phyloP scores from a whole-genome alignment of 257 asterid genomes.

The Galeopsis tetrahit region DNA sequence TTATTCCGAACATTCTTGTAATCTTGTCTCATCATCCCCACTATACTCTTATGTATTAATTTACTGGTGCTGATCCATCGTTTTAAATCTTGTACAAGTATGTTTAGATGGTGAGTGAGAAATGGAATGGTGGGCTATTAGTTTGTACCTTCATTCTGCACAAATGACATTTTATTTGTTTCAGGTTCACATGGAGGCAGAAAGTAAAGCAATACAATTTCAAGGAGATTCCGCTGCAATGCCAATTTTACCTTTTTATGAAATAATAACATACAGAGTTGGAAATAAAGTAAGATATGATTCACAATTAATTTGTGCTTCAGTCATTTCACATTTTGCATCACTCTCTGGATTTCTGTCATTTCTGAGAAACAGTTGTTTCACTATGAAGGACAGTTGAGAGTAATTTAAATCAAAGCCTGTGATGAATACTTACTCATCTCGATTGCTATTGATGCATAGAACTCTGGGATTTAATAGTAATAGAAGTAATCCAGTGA shows the following conservation, averaged over 20 bases:
- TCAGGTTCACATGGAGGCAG: constrained; percentile 98
- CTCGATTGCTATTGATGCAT: background rate
- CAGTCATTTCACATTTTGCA: constrained; percentile 24
- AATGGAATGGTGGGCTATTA: constrained; percentile 64
- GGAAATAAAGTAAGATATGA: constrained; percentile 74
- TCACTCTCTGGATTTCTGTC: background rate
- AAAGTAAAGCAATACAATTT: constrained; percentile 66
- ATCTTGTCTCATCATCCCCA: constrained; percentile 11
- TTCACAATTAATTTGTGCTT: constrained; percentile 20
- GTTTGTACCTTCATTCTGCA: constrained; percentile 22
- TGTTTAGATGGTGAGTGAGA: constrained; percentile 85
- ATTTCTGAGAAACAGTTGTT: background rate
- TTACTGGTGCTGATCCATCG: constrained; percentile 36
- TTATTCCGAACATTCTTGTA: background rate
- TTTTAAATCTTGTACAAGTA: constrained; percentile 63
- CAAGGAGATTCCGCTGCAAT: constrained; percentile 55
- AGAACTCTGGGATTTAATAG: background rate
- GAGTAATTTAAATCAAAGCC: too few relatives aligned
- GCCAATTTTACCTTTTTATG: constrained; percentile 54
- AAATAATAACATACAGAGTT: constrained; percentile 81
- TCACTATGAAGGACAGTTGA: background rate
- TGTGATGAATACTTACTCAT: background rate
- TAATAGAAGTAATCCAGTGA: background rate
- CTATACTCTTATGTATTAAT: background rate
- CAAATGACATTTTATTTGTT: constrained; percentile 31